These are phyloP conservation scores for Microstegium vimineum DNA, from an alignment of 176 grass and related monocot genomes.

Conservation along the genomic window DNA sequence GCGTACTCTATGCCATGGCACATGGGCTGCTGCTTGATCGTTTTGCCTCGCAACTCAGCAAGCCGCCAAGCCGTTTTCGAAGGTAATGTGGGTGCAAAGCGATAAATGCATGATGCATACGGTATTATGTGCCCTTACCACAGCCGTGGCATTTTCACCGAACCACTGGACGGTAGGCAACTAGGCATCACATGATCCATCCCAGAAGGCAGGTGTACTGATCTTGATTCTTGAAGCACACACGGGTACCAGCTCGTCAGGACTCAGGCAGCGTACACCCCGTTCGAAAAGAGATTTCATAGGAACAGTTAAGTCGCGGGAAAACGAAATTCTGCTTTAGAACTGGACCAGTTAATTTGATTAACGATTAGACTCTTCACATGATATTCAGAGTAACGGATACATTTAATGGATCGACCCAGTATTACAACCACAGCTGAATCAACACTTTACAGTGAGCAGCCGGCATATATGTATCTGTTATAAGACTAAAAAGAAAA, in stretches of 20 bases:
- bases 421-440: slow-evolving; percentile 11
- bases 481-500: background rate
- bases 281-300: background rate
- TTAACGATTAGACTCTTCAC: background rate
- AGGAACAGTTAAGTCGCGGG: background rate
- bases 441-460: slow-evolving; percentile 31
- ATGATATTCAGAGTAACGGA: slow-evolving; percentile 16
- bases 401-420: slow-evolving; percentile 13
- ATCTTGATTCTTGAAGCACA: background rate
- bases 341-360: background rate
- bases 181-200: background rate
- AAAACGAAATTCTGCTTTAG: background rate
- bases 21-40: slow-evolving; percentile 43
- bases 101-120: background rate
- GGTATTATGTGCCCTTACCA: background rate
- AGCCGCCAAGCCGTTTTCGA: background rate
- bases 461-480: slow-evolving; percentile 16
- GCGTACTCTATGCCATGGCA: slow-evolving; percentile 34
- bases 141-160: background rate
- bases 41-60: background rate
- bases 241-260: background rate
- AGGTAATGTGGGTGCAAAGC: background rate
- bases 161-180: background rate
- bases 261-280: background rate
- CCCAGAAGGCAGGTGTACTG: background rate